phyloP scores from a whole-genome alignment of 805 yeast genomes.

The Kazachstania psychrophila region DNA sequence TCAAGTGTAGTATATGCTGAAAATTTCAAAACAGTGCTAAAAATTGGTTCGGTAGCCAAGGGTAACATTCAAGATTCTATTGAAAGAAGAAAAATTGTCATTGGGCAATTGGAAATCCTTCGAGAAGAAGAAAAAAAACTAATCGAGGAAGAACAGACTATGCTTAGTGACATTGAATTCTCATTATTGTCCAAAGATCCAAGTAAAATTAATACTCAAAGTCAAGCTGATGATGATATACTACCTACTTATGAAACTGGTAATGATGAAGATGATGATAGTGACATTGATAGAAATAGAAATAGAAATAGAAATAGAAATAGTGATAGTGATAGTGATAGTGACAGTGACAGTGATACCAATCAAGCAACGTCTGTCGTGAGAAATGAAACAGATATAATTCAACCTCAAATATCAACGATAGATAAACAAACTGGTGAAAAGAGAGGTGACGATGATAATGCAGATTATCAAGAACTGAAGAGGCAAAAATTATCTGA shows the following conservation, averaged over 20 bases:
- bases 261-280: conserved; percentile 17
- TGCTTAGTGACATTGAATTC: conserved; percentile 22
- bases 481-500: not conserved
- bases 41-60: conserved; percentile 25
- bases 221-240: conserved; percentile 11
- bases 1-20: conserved; percentile 23
- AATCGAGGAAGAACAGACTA: conserved; percentile 24
- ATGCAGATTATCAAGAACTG: not conserved
- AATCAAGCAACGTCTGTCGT: not conserved
- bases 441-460: not conserved
- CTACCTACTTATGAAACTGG: conserved; percentile 26
- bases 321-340: conserved; percentile 11
- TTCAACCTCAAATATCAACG: no score
- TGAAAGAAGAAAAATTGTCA: conserved; percentile 19
- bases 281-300: conserved; percentile 12
- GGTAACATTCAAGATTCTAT: conserved; percentile 25
- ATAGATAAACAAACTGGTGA: not conserved
- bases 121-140: conserved; percentile 20
- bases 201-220: conserved; percentile 3
- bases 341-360: not conserved
- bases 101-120: conserved; percentile 19
- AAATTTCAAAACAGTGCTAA: conserved; percentile 25
- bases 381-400: conserved; percentile 1
- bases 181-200: conserved; percentile 22
- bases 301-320: conserved; percentile 1